phyloP scores from a whole-genome alignment of 2,329 filamentous ascomycete genomes.

The Claviceps africana region DNA sequence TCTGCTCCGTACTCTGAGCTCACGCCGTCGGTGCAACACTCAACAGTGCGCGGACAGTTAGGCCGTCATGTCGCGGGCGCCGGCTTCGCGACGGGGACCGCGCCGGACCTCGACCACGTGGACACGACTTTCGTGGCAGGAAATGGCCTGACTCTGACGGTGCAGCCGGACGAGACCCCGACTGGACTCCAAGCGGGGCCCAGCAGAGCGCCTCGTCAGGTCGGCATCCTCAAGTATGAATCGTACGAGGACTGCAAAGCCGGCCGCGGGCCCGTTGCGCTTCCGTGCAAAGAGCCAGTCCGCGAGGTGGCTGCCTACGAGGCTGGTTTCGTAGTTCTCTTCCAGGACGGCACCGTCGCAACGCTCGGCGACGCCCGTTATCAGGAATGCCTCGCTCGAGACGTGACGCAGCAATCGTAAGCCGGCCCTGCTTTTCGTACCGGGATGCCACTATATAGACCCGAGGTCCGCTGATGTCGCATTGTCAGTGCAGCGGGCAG shows the following conservation, averaged over 20 bases:
- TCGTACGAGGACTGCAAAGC: slow-evolving; percentile 10
- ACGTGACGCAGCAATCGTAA: slow-evolving; percentile 24
- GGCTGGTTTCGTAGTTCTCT: slow-evolving; percentile 34
- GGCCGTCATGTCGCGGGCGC: slow-evolving; percentile 2
- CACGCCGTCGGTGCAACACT: not conserved
- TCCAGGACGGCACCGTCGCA: slow-evolving; percentile 29
- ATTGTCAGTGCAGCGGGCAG: slow-evolving; percentile 27
- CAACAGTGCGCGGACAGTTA: slow-evolving; percentile 1
- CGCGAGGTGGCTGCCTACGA: slow-evolving; percentile 33
- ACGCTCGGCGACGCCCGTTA: slow-evolving; percentile 48
- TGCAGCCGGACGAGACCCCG: not conserved
- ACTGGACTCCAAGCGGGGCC: not conserved
- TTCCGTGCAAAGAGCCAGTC: slow-evolving; percentile 14
- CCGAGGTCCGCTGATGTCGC: slow-evolving; percentile 4
- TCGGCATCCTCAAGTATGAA: slow-evolving; percentile 11
- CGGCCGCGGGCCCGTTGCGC: slow-evolving; percentile 6
- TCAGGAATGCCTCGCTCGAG: slow-evolving; percentile 39
- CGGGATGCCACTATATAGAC: too few relatives aligned
- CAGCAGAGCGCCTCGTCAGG: not conserved
- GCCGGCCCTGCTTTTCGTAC: too few relatives aligned
- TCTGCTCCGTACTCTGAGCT: not conserved
- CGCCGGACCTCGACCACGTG: not conserved
- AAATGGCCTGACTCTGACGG: not conserved
- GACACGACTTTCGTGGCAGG: not conserved
- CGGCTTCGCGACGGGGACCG: not conserved